phyloP scores from a whole-genome alignment of 345 rosid genomes.

The Sonneratia alba region DNA sequence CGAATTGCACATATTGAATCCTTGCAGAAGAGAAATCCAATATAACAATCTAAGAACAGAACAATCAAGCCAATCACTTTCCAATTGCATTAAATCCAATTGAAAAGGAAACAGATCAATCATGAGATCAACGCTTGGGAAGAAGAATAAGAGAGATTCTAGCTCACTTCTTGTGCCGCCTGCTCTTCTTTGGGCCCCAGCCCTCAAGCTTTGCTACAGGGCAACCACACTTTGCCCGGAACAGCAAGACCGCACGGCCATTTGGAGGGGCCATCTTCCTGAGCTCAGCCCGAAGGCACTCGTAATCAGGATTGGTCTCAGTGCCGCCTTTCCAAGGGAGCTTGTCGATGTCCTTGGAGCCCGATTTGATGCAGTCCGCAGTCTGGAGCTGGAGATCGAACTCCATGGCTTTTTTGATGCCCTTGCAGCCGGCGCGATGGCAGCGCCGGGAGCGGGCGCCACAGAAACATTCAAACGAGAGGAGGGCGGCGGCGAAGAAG shows the following conservation, averaged over 20 bases:
- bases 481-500: slow-evolving; percentile 37
- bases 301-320: slow-evolving; percentile 76
- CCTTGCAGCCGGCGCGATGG: slow-evolving; percentile 58
- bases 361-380: slow-evolving; percentile 55
- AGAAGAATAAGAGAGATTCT: background rate
- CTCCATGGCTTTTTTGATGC: slow-evolving; percentile 84
- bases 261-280: slow-evolving; percentile 90
- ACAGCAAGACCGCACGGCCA: slow-evolving; percentile 83
- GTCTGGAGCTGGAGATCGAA: slow-evolving; percentile 89
- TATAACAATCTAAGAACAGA: background rate
- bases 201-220: slow-evolving; percentile 84
- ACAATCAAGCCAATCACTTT: background rate
- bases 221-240: slow-evolving; percentile 80
- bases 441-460: slow-evolving; percentile 79
- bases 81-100: background rate
- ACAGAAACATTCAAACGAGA: slow-evolving; percentile 44
- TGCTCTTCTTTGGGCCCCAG: slow-evolving; percentile 66
- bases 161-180: slow-evolving; percentile 82
- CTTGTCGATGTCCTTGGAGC: slow-evolving; percentile 51
- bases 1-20: background rate
- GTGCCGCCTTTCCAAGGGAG: slow-evolving; percentile 91
- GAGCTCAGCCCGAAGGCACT: slow-evolving; percentile 78
- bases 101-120: background rate
- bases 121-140: background rate
- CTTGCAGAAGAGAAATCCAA: background rate